Base-by-base conservation (phyloP, 1,284 basidiomycete genomes). In the Moniliophthora roreri region DNA sequence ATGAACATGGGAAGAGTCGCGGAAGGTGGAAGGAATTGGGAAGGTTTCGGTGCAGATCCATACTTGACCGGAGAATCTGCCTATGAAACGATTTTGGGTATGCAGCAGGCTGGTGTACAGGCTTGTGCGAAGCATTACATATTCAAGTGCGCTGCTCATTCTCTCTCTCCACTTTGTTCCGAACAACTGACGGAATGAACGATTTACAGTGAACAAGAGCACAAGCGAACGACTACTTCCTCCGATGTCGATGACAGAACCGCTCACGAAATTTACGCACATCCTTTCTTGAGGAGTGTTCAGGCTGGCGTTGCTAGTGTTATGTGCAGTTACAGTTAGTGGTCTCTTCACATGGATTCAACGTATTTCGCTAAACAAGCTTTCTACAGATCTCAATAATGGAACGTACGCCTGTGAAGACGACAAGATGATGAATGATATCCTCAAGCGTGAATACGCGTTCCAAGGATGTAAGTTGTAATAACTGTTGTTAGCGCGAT, bases 341-440 rank as follows among this genome's bases (percentile, higher is more conserved):
- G 3, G 11, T 7, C 42, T 26, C 8, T 18, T 18, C 24, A 9
- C 38, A 10, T n/a, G n/a, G n/a, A 21, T 40, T 16, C 28, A 5
- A 13, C 2, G 28, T 37, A 20, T 24, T 18, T 50, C 20, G 16
- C 15, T 18, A 7, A 9, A 10, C 2, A 9, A 38, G 16, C 36
- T 36, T 13, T 36, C 24, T 24, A 5, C 51, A 84, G 80, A 84
- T 63, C 63, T 80, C 37, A 73, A 93, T 63, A 94, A 95, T 66
- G 83, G 82, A 32, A 90, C 87, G 0, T 89, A 85, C 55, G 85
- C 90, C 1, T 93, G 91, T 67, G 84, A 91, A 66, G 92, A 91
- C 63, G 77, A 85, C 62, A 79, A 85, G 60, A 77, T 84, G 36
- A 69, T 93, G 65, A 94, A 93, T 70, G 79, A 84, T 52, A 76